Evolutionary conservation across 2,329 filamentous ascomycete species (phyloP), one percentile per base, ranked within the genome.

Genomic region (Chalara sp.): DNA sequence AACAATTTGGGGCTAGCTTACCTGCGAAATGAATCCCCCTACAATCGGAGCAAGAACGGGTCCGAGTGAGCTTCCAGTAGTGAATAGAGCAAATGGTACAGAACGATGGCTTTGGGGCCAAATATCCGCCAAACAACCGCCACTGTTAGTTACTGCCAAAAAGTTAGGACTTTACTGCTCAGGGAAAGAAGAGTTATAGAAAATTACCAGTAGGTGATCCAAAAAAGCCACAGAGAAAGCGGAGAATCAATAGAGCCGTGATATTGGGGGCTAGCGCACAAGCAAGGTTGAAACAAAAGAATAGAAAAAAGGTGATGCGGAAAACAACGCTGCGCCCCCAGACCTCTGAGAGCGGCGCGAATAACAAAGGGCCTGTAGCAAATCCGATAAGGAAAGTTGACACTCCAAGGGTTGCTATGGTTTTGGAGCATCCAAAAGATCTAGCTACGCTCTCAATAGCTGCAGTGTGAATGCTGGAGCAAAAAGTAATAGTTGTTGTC

Each of bases 111-210:
- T 82, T 44, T 92, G 87, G 12, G 78, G 76, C 12, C 88, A 83
- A 46, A 96, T 84, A 65, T 96, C 91, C 32, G 87, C 83, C 8
- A 96, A 79, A 6, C 84, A 89, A 2, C 89, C 91, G 0, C 90
- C 89, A 1, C 86, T 81, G 63, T 95, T 95, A 11, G 83, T 21
- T 21, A 21, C 21, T 21, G 21, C 21, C 21, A 21, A 21, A 21
- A 21, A 21, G 21, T 21, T 3, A 81, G 30, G 96, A 83, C 80
- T 95, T 86, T 41, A 86, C 88, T 5, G 87, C 80, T 4, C 88
- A 86, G 47, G 84, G 88, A 50, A 89, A 68, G 6, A 84, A 85
- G 31, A 72, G 55, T 61, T 61, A 37, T n/a, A 13, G 11, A 21
- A 21, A 21, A 21, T 21, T 21, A 21, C 21, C 21, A 21, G 21